Base-by-base conservation (phyloP, 73 alveolate species). In the Diophrys appendiculata region DNA sequence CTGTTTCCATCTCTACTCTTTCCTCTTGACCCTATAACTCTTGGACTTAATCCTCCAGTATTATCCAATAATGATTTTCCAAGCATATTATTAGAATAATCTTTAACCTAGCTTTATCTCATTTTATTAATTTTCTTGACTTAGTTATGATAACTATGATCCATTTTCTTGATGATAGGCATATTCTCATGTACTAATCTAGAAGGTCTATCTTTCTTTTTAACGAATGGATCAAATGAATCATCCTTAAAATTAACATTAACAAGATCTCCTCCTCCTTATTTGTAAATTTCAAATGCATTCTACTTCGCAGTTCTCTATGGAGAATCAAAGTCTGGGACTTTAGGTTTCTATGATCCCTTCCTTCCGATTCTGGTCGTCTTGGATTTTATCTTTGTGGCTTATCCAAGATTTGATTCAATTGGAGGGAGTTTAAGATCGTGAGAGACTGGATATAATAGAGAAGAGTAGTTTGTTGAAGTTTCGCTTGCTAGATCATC, bases 401-500 rank as follows among this genome's bases (percentile, higher is more conserved):
- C 18, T 43, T 43, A 11, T 11, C 60, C 18, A 11, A n/a, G n/a
- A n/a, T 18, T 43, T 43, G 72, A 24, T 60, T 73, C 80, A 77
- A 52, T 25, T 23, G 69, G 54, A 69, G 82, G 33, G 69, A 26
- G 76, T 77, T 30, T 64, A 43, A 18, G 60, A 43, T 43, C 60
- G 18, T 43, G 5, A 43, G 60, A 11, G 18, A 43, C 18, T 11
- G 60, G 60, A 43, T 43, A 43, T 11, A 43, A 18, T 8, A 1
- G 35, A 13, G 60, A 70, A 70, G 13, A 70, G 75, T 24, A 22
- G 31, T 22, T 67, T 43, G 60, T 11, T 43, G 60, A 5, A 2
- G 18, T 76, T 73, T 32, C 64, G 76, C 14, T 35, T 0, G 81
- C 29, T 67, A 26, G 26, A 65, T 76, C 60, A 25, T n/a, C 81